These are phyloP conservation scores for Neofusicoccum umdonicola DNA, from an alignment of 2,329 filamentous ascomycete species.

Conservation along the genomic window DNA sequence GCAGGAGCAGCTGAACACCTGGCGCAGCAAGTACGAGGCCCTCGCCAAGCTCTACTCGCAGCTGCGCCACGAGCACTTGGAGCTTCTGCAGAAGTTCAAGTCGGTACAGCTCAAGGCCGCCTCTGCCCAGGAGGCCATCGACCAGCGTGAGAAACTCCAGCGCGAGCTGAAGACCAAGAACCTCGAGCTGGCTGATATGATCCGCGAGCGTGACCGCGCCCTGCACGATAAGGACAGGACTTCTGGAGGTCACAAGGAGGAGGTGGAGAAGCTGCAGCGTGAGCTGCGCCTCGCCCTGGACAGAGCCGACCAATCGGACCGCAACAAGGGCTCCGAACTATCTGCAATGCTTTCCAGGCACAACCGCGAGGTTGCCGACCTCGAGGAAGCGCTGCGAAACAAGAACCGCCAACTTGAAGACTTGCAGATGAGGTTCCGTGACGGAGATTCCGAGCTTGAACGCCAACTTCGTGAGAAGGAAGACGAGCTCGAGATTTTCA, in stretches of 20 bases:
- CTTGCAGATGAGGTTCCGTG: constrained; percentile 70
- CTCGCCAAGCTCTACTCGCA: constrained; percentile 97
- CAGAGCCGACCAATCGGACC: constrained; percentile 85
- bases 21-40: constrained; percentile 95
- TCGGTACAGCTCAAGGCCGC: constrained; percentile 92
- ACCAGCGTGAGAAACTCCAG: constrained; percentile 89
- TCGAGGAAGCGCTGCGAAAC: constrained; percentile 84
- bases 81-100: constrained; percentile 95
- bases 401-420: constrained; percentile 89
- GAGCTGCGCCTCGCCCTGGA: constrained; percentile 91
- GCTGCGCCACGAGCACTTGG: constrained; percentile 88
- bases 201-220: constrained; percentile 89
- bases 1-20: constrained; percentile 96
- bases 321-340: constrained; percentile 89
- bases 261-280: constrained; percentile 89
- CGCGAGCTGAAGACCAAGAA: constrained; percentile 99
- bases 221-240: constrained; percentile 88
- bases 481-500: constrained; percentile 96
- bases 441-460: constrained; percentile 83
- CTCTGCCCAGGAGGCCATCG: constrained; percentile 94
- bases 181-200: constrained; percentile 97
- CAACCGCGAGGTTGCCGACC: constrained; percentile 93
- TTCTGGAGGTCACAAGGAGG: constrained; percentile 84
- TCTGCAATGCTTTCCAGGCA: constrained; percentile 94
- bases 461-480: constrained; percentile 87